phyloP scores from a whole-genome alignment of 495 filamentous ascomycete genomes.

The Penicillium samsonianum region DNA sequence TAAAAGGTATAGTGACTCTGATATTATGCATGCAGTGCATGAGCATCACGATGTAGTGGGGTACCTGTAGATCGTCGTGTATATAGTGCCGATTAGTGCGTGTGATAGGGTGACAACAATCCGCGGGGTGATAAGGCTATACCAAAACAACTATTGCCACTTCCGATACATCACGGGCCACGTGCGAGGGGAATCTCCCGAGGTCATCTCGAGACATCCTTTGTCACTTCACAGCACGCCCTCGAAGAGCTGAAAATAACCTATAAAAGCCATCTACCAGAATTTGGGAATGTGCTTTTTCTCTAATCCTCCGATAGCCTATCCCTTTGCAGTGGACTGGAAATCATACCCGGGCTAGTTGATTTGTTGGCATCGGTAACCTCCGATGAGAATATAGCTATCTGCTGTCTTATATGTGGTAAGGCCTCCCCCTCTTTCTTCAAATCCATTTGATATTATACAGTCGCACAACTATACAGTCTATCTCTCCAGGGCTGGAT shows the following conservation, averaged over 20 bases:
- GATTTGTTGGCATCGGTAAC: constrained; percentile 14
- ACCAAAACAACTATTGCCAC: not conserved
- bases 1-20: not conserved
- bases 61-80: not conserved
- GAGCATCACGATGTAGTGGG: not conserved
- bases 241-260: not conserved
- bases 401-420: constrained; percentile 21
- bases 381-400: constrained; percentile 23
- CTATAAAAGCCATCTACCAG: constrained; percentile 8
- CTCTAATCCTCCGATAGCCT: not conserved
- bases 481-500: constrained; percentile 20
- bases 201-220: not conserved
- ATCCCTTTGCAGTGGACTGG: not conserved
- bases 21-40: constrained; percentile 8
- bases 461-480: constrained; percentile 14
- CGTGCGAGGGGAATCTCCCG: not conserved
- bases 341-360: constrained; percentile 1
- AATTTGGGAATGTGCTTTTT: not conserved
- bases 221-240: not conserved
- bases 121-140: not conserved
- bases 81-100: constrained; percentile 1
- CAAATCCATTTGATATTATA: constrained; percentile 12
- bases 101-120: not conserved
- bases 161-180: not conserved
- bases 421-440: constrained; percentile 3